These are phyloP conservation scores for Tylopilus plumbeoviolaceoides DNA, from an alignment of 768 basidiomycete species.

Conservation along the genomic window DNA sequence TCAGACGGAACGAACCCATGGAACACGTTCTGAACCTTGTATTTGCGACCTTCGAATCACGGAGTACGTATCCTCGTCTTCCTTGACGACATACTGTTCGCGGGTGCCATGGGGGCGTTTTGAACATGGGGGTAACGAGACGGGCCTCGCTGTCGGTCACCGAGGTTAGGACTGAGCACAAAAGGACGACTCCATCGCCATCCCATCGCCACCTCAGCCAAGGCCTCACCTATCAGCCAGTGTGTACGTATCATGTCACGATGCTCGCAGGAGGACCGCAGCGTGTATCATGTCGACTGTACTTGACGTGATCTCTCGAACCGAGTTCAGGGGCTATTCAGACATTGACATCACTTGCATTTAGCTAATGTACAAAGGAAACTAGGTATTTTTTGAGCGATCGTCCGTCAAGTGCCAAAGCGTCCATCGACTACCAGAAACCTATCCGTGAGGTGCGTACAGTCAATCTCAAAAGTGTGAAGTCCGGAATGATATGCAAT, in stretches of 20 bases:
- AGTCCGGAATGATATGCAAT: slow-evolving; percentile 13
- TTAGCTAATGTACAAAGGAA: background rate
- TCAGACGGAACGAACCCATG: background rate
- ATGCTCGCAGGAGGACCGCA: too few relatives aligned
- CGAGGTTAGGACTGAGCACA: background rate
- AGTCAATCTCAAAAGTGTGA: slow-evolving; percentile 3
- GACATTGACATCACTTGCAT: background rate
- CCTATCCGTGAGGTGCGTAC: slow-evolving; percentile 20
- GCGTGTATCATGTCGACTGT: too few relatives aligned
- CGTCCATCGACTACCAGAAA: slow-evolving; percentile 27
- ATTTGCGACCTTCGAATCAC: slow-evolving; percentile 10
- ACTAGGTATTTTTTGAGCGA: slow-evolving; percentile 1
- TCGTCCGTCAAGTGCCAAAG: slow-evolving; percentile 15
- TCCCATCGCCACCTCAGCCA: background rate
- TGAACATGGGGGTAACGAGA: too few relatives aligned
- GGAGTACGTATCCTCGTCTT: slow-evolving; percentile 5
- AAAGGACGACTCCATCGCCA: too few relatives aligned
- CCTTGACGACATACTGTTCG: slow-evolving; percentile 6
- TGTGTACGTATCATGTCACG: background rate
- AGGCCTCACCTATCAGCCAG: slow-evolving; percentile 8
- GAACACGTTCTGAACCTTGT: slow-evolving; percentile 1
- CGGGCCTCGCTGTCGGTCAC: too few relatives aligned
- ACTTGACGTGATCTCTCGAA: background rate
- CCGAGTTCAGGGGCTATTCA: background rate
- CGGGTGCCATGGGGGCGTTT: background rate